A percentile compares a stretch with the other conserved stretches of the same genome.
These are phyloP conservation scores for Sicyos baderoa DNA, from an alignment of 306 rosid species.

Conservation along the genomic window DNA sequence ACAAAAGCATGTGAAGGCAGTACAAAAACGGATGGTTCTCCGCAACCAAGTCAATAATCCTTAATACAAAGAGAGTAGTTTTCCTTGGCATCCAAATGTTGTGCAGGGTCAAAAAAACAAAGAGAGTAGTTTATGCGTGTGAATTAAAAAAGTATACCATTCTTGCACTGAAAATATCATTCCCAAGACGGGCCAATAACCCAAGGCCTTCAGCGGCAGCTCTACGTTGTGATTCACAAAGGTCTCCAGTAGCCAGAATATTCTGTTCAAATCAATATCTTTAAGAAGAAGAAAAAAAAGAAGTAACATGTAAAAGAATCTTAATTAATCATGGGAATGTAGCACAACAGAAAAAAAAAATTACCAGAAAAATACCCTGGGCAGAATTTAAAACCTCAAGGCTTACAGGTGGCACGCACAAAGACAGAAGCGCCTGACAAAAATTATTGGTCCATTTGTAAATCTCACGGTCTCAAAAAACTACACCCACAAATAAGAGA, in stretches of 20 bases:
- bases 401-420: slow-evolving; percentile 60
- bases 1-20: too few species aligned
- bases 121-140: slow-evolving; percentile 1
- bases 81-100: too few species aligned
- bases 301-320: slow-evolving; percentile 10
- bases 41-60: too few species aligned
- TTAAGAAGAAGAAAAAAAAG: slow-evolving; percentile 9
- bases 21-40: too few species aligned
- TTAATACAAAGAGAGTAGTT: slow-evolving; percentile 1
- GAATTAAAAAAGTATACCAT: slow-evolving; percentile 40
- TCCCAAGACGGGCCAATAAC: slow-evolving; percentile 88
- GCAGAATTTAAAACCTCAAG: slow-evolving; percentile 66
- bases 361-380: slow-evolving; percentile 82
- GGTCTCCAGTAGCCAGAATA: slow-evolving; percentile 84
- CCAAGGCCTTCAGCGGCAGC: slow-evolving; percentile 91
- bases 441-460: slow-evolving; percentile 23
- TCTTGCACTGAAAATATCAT: slow-evolving; percentile 86
- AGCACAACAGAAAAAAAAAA: background rate
- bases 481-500: slow-evolving; percentile 8
- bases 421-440: slow-evolving; percentile 61
- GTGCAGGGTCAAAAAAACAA: too few species aligned
- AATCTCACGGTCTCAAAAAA: background rate
- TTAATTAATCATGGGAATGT: background rate
- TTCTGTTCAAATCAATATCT: slow-evolving; percentile 42
- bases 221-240: slow-evolving; percentile 79